These are phyloP conservation scores for Thinopyrum elongatum DNA, from an alignment of 176 grass and related monocot species.

Conservation along the genomic window DNA sequence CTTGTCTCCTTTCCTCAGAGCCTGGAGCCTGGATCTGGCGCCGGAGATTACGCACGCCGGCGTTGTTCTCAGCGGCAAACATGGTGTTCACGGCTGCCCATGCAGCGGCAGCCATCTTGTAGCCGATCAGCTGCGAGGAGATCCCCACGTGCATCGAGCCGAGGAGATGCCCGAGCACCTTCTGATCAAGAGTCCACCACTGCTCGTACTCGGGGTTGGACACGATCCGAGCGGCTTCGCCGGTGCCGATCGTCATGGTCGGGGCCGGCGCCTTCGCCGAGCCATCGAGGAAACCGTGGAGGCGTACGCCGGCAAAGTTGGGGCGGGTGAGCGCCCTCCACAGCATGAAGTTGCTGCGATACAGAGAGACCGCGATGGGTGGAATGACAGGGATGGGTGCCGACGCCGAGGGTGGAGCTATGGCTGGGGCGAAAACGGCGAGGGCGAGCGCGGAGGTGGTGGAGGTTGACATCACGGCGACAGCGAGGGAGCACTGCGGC, in stretches of 20 bases:
- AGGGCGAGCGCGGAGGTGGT: too few relatives aligned
- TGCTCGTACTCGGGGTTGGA: not conserved
- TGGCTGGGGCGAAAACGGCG: not conserved
- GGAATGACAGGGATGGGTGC: not conserved
- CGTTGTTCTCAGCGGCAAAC: not conserved
- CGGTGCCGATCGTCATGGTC: not conserved
- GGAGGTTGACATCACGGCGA: too few relatives aligned
- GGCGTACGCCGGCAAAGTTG: not conserved
- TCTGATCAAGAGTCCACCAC: not conserved
- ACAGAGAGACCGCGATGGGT: not conserved
- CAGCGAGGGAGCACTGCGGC: too few relatives aligned
- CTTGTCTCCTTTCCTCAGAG: too few relatives aligned
- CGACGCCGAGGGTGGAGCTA: not conserved
- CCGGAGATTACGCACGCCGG: too few relatives aligned
- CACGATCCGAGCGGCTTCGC: not conserved
- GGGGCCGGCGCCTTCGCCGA: not conserved
- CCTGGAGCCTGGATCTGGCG: too few relatives aligned
- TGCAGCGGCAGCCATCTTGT: too few relatives aligned
- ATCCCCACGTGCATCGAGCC: not conserved
- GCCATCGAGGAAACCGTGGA: not conserved
- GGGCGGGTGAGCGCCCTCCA: not conserved
- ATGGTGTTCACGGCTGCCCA: not conserved
- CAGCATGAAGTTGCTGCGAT: not conserved
- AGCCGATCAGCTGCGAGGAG: not conserved
- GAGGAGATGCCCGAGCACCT: not conserved